These are phyloP conservation scores for Ophiostoma pallidulum DNA, from an alignment of 2,329 filamentous ascomycete genomes.

Conservation along the genomic window DNA sequence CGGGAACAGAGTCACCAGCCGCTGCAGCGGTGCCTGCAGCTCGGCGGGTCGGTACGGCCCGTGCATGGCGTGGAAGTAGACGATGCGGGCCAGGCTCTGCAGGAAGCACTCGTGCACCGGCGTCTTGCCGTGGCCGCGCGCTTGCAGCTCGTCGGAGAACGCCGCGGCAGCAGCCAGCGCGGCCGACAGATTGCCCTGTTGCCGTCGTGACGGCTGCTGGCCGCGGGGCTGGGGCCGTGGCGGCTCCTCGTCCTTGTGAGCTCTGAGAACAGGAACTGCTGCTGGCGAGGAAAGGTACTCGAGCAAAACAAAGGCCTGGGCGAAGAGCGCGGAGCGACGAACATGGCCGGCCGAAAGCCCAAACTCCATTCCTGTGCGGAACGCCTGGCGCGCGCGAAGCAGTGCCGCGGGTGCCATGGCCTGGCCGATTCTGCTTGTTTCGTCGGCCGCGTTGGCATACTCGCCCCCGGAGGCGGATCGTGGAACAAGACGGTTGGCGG, in stretches of 20 bases:
- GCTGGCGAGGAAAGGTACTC: constrained; percentile 50
- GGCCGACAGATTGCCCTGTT: constrained; percentile 44
- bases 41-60: constrained; percentile 59
- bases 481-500: no score
- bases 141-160: constrained; percentile 34
- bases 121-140: constrained; percentile 25
- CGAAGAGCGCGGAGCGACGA: constrained; percentile 42
- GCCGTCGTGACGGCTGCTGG: constrained; percentile 21
- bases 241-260: no score
- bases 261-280: no score
- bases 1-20: constrained; percentile 57
- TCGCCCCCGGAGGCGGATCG: constrained; percentile 30
- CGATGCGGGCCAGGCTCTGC: constrained; percentile 52
- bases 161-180: constrained; percentile 33
- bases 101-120: constrained; percentile 53
- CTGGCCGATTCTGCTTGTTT: no score
- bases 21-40: constrained; percentile 51
- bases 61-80: constrained; percentile 55
- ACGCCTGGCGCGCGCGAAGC: constrained; percentile 44
- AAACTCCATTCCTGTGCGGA: constrained; percentile 46
- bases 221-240: background rate
- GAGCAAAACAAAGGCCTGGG: constrained; percentile 55
- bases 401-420: constrained; percentile 29
- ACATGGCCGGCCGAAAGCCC: constrained; percentile 41
- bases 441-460: no score